phyloP scores from a whole-genome alignment of 495 filamentous ascomycete genomes.

The Hypoxylon lienhwacheense region DNA sequence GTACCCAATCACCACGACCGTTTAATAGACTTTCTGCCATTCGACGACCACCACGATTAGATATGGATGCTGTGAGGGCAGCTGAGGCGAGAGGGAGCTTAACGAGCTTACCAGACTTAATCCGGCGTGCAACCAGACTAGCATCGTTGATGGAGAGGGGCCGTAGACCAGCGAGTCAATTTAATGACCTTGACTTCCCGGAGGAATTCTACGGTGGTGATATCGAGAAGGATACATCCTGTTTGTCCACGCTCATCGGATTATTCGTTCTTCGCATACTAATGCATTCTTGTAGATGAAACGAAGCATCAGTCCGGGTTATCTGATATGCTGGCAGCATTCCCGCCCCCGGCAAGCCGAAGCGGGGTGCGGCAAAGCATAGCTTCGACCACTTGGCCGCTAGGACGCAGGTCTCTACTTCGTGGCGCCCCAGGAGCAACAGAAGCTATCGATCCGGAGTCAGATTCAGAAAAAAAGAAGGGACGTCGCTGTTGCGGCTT shows the following conservation, averaged over 20 bases:
- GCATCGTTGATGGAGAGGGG: conserved; percentile 89
- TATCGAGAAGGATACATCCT: conserved; percentile 43
- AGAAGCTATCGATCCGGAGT: conserved; percentile 19
- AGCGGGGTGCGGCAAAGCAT: conserved; percentile 47
- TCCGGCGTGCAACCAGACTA: conserved; percentile 80
- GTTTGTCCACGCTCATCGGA: conserved; percentile 38
- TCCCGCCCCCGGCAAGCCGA: conserved; percentile 76
- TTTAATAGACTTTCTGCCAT: conserved; percentile 52
- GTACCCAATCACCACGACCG: conserved; percentile 43
- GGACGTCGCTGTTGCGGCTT: conserved; percentile 69
- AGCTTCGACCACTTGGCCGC: conserved; percentile 47
- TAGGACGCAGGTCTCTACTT: conserved; percentile 39
- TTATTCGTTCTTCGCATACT: conserved; percentile 16
- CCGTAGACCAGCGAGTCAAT: conserved; percentile 70
- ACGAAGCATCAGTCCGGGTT: conserved; percentile 62
- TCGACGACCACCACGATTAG: conserved; percentile 70
- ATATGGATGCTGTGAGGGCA: conserved; percentile 76
- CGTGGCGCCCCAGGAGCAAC: conserved; percentile 20
- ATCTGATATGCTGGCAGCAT: conserved; percentile 88
- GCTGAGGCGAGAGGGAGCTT: conserved; percentile 83
- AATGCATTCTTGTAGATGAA: conserved; percentile 42
- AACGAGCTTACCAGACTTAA: conserved; percentile 89
- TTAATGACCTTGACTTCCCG: conserved; percentile 55
- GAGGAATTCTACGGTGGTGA: conserved; percentile 39
- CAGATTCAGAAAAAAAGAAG: conserved; percentile 28